A percentile compares a stretch with the other conserved stretches of the same genome.
Conservation (phyloP, 1,284 basidiomycete genomes). For the Pseudozyma tsukubaensis region DNA sequence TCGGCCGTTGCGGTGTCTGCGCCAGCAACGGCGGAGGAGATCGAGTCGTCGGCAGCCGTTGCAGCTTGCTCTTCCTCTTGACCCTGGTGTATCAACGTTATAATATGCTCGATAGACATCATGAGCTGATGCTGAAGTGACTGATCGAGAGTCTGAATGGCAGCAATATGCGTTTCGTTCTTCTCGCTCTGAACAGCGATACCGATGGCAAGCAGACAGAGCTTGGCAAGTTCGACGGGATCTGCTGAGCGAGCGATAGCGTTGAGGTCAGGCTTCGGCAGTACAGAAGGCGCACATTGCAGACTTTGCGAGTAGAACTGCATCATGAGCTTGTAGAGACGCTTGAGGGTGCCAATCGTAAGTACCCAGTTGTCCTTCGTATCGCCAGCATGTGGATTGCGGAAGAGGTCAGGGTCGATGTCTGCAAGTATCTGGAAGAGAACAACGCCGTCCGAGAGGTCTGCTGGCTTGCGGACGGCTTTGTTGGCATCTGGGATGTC, state of each 20-base stretch:
- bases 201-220: conserved; percentile 87
- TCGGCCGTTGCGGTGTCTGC: conserved; percentile 6
- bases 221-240: conserved; percentile 76
- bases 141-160: conserved; percentile 82
- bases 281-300: conserved; percentile 29
- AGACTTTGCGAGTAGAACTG: conserved; percentile 73
- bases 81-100: conserved; percentile 33
- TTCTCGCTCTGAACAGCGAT: conserved; percentile 83
- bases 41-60: conserved; percentile 22
- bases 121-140: conserved; percentile 84
- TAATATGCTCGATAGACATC: conserved; percentile 72
- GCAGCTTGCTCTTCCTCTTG: conserved; percentile 32
- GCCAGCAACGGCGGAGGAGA: conserved; percentile 7
- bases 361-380: conserved; percentile 85
- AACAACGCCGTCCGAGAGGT: conserved; percentile 57
- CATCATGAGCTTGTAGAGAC: conserved; percentile 84
- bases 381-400: conserved; percentile 56
- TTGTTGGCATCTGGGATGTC: conserved; percentile 20
- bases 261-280: conserved; percentile 57
- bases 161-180: conserved; percentile 83
- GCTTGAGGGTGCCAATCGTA: conserved; percentile 83
- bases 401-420: conserved; percentile 80
- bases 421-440: conserved; percentile 57
- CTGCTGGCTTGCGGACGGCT: conserved; percentile 23
- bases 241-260: conserved; percentile 80